Conservation (phyloP, 331 rosid species). For the Ulmus americana region DNA sequence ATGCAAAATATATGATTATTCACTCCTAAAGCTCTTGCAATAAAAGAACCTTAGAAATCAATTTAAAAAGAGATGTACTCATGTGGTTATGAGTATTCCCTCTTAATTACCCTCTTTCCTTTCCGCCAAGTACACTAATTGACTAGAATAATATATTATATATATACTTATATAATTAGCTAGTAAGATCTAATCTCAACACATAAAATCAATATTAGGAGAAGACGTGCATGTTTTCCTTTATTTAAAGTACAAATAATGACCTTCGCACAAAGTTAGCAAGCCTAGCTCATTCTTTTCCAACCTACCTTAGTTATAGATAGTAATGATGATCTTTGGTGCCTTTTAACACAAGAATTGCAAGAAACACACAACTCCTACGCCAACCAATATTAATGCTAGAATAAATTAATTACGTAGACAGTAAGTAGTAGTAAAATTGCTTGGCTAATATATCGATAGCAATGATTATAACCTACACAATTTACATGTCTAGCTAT, state of each 20-base stretch:
- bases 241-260: constrained; percentile 16
- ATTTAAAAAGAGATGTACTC: neutral
- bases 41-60: neutral
- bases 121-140: neutral
- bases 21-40: too few relatives aligned
- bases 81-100: too few relatives aligned
- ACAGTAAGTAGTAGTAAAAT: constrained; percentile 2
- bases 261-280: neutral
- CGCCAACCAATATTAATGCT: neutral
- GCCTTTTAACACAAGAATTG: neutral
- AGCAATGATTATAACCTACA: neutral
- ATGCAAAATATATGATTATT: too few relatives aligned
- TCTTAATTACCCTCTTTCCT: neutral
- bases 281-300: neutral
- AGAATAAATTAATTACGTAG: neutral
- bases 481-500: neutral
- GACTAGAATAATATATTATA: neutral
- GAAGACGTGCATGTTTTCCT: constrained; percentile 18
- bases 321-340: neutral
- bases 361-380: constrained; percentile 2
- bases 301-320: constrained; percentile 34
- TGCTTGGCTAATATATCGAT: neutral
- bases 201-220: neutral
- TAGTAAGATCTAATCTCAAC: constrained; percentile 14
- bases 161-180: neutral